Conservation (phyloP, 768 basidiomycete species). For the Leccinum pellstonianum region DNA sequence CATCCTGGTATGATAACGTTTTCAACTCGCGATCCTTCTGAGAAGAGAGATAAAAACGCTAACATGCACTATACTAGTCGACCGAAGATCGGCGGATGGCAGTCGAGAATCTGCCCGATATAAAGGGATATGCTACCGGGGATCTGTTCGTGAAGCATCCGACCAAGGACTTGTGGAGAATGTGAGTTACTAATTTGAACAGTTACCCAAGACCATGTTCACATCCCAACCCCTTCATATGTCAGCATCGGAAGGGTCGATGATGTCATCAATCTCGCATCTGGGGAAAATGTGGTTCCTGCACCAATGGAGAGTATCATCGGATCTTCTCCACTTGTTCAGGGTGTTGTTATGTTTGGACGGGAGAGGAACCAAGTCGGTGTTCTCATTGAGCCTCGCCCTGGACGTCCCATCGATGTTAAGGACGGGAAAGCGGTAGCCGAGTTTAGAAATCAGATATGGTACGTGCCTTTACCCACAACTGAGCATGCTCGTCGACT, state of each 20-base stretch:
- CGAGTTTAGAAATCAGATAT: slow-evolving; percentile 31
- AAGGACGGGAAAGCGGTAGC: slow-evolving; percentile 23
- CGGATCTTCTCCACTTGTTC: slow-evolving; percentile 19
- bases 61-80: not conserved
- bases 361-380: slow-evolving; percentile 33
- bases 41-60: not conserved
- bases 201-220: not conserved
- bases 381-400: slow-evolving; percentile 30
- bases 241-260: slow-evolving; percentile 34
- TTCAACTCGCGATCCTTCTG: not conserved
- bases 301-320: slow-evolving; percentile 30
- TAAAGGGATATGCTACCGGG: slow-evolving; percentile 40
- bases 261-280: slow-evolving; percentile 34
- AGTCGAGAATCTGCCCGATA: slow-evolving; percentile 38
- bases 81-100: slow-evolving; percentile 5
- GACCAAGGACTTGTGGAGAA: slow-evolving; percentile 38
- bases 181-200: slow-evolving; percentile 16
- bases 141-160: slow-evolving; percentile 48
- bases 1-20: slow-evolving; percentile 31
- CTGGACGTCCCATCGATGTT: slow-evolving; percentile 19
- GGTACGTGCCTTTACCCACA: slow-evolving; percentile 18
- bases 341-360: slow-evolving; percentile 35
- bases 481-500: not conserved
- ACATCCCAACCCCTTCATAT: too few relatives aligned
- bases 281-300: slow-evolving; percentile 26